phyloP scores from a whole-genome alignment of 2,329 filamentous ascomycete genomes.

The Mariannaea elegans region DNA sequence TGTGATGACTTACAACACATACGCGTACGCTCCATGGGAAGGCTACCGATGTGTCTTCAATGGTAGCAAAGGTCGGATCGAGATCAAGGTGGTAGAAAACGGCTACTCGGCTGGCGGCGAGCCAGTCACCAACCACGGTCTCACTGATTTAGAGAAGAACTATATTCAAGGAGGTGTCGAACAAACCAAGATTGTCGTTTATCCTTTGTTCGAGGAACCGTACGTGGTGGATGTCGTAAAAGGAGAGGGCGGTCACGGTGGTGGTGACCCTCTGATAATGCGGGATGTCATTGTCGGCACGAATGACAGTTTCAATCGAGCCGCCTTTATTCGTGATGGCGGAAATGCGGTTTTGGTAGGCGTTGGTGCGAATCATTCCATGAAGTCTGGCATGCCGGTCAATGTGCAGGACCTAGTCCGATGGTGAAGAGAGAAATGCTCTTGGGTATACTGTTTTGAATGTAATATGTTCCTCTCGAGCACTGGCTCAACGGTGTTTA shows the following conservation, averaged over 20 bases:
- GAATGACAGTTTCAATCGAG: conserved; percentile 59
- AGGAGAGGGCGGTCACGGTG: conserved; percentile 65
- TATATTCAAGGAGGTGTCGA: conserved; percentile 40
- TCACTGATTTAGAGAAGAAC: conserved; percentile 47
- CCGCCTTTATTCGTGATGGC: conserved; percentile 66
- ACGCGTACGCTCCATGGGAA: conserved; percentile 71
- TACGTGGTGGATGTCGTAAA: conserved; percentile 62
- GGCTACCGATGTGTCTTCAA: conserved; percentile 67
- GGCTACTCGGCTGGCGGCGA: conserved; percentile 68
- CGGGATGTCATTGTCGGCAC: conserved; percentile 65
- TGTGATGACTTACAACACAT: conserved; percentile 65
- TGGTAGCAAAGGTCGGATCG: conserved; percentile 65
- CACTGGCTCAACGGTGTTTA: no score
- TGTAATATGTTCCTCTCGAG: no score
- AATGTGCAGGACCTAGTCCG: conserved; percentile 34
- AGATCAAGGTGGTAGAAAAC: conserved; percentile 69
- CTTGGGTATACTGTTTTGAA: no score
- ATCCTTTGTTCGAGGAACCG: conserved; percentile 66
- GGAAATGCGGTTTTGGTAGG: conserved; percentile 67
- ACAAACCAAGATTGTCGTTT: conserved; percentile 56
- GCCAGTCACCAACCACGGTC: conserved; percentile 54
- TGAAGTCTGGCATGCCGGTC: conserved; percentile 43
- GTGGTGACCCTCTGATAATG: conserved; percentile 63
- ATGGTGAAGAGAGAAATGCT: conserved; percentile 20
- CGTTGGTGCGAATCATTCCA: conserved; percentile 66